phyloP scores from a whole-genome alignment of 139 green algal species.

The Closterium sp. region DNA sequence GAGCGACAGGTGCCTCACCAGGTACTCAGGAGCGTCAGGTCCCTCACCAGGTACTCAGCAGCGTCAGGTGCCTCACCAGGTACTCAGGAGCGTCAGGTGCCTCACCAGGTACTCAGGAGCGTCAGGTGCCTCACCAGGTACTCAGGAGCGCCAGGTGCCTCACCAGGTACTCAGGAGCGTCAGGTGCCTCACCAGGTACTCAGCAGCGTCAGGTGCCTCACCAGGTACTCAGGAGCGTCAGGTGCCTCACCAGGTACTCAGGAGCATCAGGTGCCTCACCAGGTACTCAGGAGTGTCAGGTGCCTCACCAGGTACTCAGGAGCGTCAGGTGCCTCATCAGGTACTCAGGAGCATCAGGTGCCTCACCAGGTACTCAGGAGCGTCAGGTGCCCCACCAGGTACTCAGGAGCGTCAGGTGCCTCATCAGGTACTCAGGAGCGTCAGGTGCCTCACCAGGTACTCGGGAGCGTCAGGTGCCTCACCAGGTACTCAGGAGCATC shows the following conservation, averaged over 20 bases:
- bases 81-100: neutral
- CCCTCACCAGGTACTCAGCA: too few relatives aligned
- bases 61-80: neutral
- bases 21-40: neutral
- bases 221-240: neutral
- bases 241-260: neutral
- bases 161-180: too few relatives aligned
- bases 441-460: neutral
- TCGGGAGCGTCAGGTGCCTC: neutral
- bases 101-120: neutral
- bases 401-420: too few relatives aligned
- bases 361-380: neutral
- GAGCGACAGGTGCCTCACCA: neutral
- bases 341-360: neutral
- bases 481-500: neutral
- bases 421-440: too few relatives aligned
- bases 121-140: neutral
- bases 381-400: neutral
- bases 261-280: neutral
- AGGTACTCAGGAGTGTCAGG: neutral
- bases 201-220: neutral
- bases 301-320: too few relatives aligned
- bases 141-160: too few relatives aligned
- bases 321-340: neutral
- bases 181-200: neutral